Conservation (phyloP, 371 early-diverging fungal species). For the Rhizopus stolonifer region DNA sequence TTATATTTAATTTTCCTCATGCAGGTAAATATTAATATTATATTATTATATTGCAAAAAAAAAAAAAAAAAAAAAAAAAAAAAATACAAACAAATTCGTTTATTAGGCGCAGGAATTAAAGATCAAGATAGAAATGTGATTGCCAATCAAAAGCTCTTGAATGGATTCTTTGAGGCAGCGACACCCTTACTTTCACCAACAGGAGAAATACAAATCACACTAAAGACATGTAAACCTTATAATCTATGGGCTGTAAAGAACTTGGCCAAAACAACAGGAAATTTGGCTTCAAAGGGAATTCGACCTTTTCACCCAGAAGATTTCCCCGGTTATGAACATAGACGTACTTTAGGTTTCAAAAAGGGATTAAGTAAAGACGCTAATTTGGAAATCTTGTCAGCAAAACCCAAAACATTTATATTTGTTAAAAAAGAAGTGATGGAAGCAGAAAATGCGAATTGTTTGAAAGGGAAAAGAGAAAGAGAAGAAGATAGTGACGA, state of each 20-base stretch:
- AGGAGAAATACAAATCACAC: slow-evolving; percentile 79
- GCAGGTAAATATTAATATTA: too few relatives aligned
- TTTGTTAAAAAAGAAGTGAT: slow-evolving; percentile 63
- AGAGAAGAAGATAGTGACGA: slow-evolving; percentile 19
- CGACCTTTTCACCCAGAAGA: slow-evolving; percentile 65
- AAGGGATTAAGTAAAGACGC: slow-evolving; percentile 71
- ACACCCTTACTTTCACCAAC: slow-evolving; percentile 48
- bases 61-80: too few relatives aligned
- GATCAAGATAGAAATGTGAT: slow-evolving; percentile 87
- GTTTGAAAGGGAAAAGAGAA: slow-evolving; percentile 24
- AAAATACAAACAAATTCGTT: neutral
- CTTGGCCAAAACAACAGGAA: slow-evolving; percentile 69
- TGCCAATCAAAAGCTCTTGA: slow-evolving; percentile 79
- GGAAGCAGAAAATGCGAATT: slow-evolving; percentile 38
- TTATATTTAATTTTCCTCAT: slow-evolving; percentile 97
- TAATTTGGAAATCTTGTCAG: slow-evolving; percentile 79
- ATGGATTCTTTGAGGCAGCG: slow-evolving; percentile 70
- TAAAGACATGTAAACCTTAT: slow-evolving; percentile 88
- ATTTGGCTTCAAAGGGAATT: slow-evolving; percentile 55
- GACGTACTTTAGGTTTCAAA: slow-evolving; percentile 91
- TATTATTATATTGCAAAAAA: too few relatives aligned
- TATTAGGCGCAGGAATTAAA: slow-evolving; percentile 82
- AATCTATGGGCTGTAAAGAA: slow-evolving; percentile 80
- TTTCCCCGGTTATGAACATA: slow-evolving; percentile 91
- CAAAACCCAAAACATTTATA: slow-evolving; percentile 68